A percentile compares a stretch with the other conserved stretches of the same genome.
Evolutionary conservation across 805 yeast genomes (phyloP).

Genomic region (Metschnikowia lunata): DNA sequence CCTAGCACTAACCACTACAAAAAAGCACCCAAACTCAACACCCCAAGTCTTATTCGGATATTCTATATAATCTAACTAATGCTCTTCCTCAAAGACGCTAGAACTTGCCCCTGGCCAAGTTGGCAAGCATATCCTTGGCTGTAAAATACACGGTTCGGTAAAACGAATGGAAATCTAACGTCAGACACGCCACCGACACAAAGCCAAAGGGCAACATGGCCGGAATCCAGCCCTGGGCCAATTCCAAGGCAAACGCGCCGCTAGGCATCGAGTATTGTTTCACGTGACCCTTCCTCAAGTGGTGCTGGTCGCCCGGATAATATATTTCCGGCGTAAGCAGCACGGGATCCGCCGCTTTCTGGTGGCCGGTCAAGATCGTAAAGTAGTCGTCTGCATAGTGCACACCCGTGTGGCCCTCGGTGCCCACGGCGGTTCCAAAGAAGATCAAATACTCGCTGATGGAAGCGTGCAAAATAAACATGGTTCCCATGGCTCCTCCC

Average conservation of each 20-base stretch:
- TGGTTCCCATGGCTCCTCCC: slow-evolving; percentile 97
- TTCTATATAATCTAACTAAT: no score
- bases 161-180: slow-evolving; percentile 72
- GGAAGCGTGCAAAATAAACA: slow-evolving; percentile 94
- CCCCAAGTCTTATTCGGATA: no score
- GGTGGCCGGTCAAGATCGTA: slow-evolving; percentile 79
- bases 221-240: slow-evolving; percentile 99
- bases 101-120: slow-evolving; percentile 68
- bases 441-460: slow-evolving; percentile 87
- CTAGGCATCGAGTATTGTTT: slow-evolving; percentile 86
- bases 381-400: slow-evolving; percentile 98
- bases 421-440: slow-evolving; percentile 90
- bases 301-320: slow-evolving; percentile 83
- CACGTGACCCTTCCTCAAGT: slow-evolving; percentile 62
- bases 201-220: slow-evolving; percentile 97
- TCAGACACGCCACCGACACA: slow-evolving; percentile 71
- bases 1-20: no score
- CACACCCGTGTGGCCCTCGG: slow-evolving; percentile 94
- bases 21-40: no score
- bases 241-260: slow-evolving; percentile 83
- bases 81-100: slow-evolving; percentile 20
- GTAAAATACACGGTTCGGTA: slow-evolving; percentile 68
- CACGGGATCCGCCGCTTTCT: slow-evolving; percentile 65
- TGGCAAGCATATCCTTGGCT: slow-evolving; percentile 70
- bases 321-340: slow-evolving; percentile 67